A percentile compares a stretch with the other conserved stretches of the same genome.
phyloP scores from a whole-genome alignment of 192 early-diverging fungal genomes.

The Rhizophagus clarus region DNA sequence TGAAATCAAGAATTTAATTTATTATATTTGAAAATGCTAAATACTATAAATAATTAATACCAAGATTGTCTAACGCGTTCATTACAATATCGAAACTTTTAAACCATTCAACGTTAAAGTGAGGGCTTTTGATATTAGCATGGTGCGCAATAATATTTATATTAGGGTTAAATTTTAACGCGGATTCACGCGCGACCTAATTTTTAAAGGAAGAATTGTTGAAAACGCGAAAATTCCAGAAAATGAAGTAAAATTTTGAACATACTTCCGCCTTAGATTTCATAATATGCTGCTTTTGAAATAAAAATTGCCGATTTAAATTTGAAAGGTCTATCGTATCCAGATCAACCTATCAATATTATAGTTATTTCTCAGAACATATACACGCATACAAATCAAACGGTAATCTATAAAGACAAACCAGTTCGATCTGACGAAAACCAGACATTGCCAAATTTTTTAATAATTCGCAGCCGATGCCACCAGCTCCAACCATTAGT shows the following conservation, averaged over 20 bases:
- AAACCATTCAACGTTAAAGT: conserved; percentile 90
- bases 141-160: conserved; percentile 77
- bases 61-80: conserved; percentile 96
- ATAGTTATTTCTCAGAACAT: not conserved
- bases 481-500: conserved; percentile 84
- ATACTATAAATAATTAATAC: conserved; percentile 42
- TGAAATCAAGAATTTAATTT: not conserved
- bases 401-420: conserved; percentile 24
- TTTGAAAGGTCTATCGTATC: conserved; percentile 99
- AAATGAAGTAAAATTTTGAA: conserved; percentile 1
- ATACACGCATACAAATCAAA: not conserved
- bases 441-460: conserved; percentile 93
- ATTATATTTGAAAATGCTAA: not conserved
- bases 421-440: conserved; percentile 80
- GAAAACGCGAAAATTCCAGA: not conserved
- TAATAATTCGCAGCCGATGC: conserved; percentile 98
- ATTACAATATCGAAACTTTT: conserved; percentile 85
- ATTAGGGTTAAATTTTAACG: conserved; percentile 81
- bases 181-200: conserved; percentile 81
- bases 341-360: conserved; percentile 78
- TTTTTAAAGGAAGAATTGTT: not conserved
- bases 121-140: conserved; percentile 84
- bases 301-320: conserved; percentile 98
- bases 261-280: conserved; percentile 88
- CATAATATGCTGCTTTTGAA: conserved; percentile 91